A percentile compares a stretch with the other conserved stretches of the same genome.
phyloP scores from a whole-genome alignment of 108 stramenopile genomes.

The Aurantiochytrium sp. region DNA sequence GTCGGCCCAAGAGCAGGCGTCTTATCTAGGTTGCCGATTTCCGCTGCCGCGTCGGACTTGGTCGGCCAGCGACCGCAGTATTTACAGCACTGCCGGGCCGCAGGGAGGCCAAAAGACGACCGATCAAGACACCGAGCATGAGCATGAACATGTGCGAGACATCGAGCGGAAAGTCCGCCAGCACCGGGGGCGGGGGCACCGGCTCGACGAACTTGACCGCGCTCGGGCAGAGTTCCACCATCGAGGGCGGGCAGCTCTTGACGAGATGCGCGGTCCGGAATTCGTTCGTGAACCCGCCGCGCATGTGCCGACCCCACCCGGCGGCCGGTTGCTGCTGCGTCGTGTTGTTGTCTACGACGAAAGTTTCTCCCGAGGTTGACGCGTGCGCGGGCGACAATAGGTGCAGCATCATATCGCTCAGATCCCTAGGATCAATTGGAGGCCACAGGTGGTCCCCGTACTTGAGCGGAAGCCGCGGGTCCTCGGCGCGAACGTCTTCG shows the following conservation, averaged over 20 bases:
- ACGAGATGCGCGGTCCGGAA: background rate
- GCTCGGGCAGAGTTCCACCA: background rate
- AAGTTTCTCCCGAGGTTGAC: background rate
- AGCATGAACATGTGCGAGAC: background rate
- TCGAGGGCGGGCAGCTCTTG: background rate
- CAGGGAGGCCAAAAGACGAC: background rate
- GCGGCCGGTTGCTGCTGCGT: background rate
- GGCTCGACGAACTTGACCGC: background rate
- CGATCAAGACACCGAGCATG: background rate
- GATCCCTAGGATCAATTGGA: background rate
- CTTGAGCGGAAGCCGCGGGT: background rate
- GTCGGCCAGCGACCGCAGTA: too few species aligned
- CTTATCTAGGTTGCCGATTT: too few species aligned
- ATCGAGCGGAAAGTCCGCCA: too few species aligned
- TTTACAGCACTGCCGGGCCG: too few species aligned
- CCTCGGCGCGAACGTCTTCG: background rate
- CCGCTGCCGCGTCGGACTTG: too few species aligned
- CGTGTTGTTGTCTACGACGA: conserved; percentile 18
- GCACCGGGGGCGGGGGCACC: too few species aligned
- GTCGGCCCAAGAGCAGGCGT: too few species aligned
- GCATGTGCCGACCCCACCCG: background rate
- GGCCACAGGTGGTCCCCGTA: conserved; percentile 17
- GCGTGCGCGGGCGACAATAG: background rate
- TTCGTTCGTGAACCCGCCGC: background rate
- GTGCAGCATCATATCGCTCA: background rate